A percentile compares a stretch with the other conserved stretches of the same genome.
Conservation (phyloP, 2,329 filamentous ascomycete species). For the Drechslerella stenobrocha region DNA sequence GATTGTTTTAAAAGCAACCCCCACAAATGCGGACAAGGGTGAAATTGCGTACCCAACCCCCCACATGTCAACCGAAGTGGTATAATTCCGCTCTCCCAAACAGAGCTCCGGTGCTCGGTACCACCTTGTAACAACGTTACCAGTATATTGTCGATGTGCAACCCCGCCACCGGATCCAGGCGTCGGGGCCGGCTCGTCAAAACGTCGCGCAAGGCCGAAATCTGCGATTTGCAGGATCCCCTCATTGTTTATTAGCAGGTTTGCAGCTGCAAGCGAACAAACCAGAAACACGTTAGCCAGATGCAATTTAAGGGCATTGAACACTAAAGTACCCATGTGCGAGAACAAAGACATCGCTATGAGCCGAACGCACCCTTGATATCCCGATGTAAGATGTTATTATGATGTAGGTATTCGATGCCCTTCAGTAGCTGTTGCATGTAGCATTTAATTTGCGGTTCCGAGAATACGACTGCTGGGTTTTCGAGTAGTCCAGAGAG, state of each 20-base stretch:
- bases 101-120: conserved; percentile 93
- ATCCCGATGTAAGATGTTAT: conserved; percentile 87
- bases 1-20: no score
- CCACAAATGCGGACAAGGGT: background rate
- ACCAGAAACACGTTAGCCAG: background rate
- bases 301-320: background rate
- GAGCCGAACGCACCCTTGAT: conserved; percentile 92
- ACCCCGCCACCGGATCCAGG: conserved; percentile 79
- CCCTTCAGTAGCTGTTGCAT: conserved; percentile 91
- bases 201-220: conserved; percentile 91
- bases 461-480: conserved; percentile 80
- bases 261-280: conserved; percentile 66
- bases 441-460: conserved; percentile 96
- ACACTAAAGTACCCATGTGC: no score
- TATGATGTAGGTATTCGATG: conserved; percentile 79
- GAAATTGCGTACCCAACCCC: conserved; percentile 75
- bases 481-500: conserved; percentile 96
- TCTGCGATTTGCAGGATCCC: conserved; percentile 95
- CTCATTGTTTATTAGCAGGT: conserved; percentile 90
- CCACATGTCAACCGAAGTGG: conserved; percentile 98
- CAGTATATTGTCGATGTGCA: conserved; percentile 87
- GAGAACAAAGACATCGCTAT: no score
- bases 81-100: conserved; percentile 84
- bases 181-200: conserved; percentile 79
- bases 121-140: conserved; percentile 95